Conservation (phyloP, 2,329 filamentous ascomycete species). For the Exophiala viscosa region DNA sequence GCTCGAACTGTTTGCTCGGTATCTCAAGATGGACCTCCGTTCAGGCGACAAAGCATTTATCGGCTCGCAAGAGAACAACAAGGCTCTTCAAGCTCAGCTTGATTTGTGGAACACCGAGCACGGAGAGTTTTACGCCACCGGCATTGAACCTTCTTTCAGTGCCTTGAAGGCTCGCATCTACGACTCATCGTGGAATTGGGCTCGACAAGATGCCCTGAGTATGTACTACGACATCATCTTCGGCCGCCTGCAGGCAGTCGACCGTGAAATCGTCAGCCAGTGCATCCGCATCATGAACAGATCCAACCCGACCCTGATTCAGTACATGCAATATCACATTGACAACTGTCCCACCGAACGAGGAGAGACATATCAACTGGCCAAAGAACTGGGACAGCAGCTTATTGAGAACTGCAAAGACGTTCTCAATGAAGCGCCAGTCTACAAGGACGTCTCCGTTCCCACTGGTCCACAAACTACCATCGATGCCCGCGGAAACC, state of each 20-base stretch:
- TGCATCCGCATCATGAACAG: slow-evolving; percentile 99
- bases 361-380: slow-evolving; percentile 96
- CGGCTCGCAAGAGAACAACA: slow-evolving; percentile 76
- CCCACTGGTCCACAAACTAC: slow-evolving; percentile 89
- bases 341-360: slow-evolving; percentile 96
- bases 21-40: slow-evolving; percentile 93
- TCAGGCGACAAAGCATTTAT: slow-evolving; percentile 94
- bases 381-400: slow-evolving; percentile 86
- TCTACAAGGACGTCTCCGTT: slow-evolving; percentile 92
- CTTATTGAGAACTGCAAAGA: slow-evolving; percentile 98
- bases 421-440: slow-evolving; percentile 74
- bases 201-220: slow-evolving; percentile 88
- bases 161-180: slow-evolving; percentile 91
- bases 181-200: slow-evolving; percentile 99
- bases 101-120: slow-evolving; percentile 95
- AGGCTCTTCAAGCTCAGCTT: slow-evolving; percentile 84
- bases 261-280: slow-evolving; percentile 96
- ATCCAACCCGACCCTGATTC: slow-evolving; percentile 88
- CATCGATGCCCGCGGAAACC: slow-evolving; percentile 87
- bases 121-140: slow-evolving; percentile 90
- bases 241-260: slow-evolving; percentile 83
- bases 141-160: slow-evolving; percentile 92
- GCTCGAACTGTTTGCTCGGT: slow-evolving; percentile 88
- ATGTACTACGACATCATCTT: slow-evolving; percentile 99
- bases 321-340: slow-evolving; percentile 99